Percentiles rank a stretch among this genome's conserved stretches.
These are phyloP conservation scores for Neurospora crassa DNA, from an alignment of 2,329 filamentous ascomycete genomes.

Conservation along the genomic window DNA sequence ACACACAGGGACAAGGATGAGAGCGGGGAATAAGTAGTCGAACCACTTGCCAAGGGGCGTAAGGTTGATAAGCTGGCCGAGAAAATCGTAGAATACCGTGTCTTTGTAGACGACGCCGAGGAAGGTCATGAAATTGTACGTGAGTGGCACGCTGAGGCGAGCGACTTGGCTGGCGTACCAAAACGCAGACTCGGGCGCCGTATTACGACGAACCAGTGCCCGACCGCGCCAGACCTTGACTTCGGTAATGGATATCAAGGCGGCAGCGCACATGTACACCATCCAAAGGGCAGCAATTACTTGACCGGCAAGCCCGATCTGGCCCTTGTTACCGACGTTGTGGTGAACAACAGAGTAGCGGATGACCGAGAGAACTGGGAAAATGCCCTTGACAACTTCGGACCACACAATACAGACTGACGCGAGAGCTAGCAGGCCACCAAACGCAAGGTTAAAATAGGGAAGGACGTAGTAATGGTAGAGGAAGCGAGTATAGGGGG, in stretches of 20 bases:
- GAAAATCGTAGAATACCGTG: constrained; percentile 80
- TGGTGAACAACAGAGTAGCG: constrained; percentile 64
- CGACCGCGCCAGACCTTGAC: constrained; percentile 97
- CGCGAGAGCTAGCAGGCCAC: constrained; percentile 60
- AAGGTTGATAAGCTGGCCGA: constrained; percentile 74
- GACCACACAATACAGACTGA: constrained; percentile 87
- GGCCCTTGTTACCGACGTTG: constrained; percentile 58
- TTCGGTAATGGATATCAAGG: constrained; percentile 78
- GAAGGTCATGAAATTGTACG: constrained; percentile 96
- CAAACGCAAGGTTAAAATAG: constrained; percentile 51
- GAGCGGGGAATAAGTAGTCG: constrained; percentile 77
- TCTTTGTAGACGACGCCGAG: constrained; percentile 64
- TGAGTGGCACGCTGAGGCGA: constrained; percentile 81
- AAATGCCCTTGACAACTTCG: constrained; percentile 77
- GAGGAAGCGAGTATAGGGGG: constrained; percentile 73
- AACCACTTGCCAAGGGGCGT: constrained; percentile 78
- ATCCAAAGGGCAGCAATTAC: constrained; percentile 80
- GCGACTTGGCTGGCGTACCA: constrained; percentile 95
- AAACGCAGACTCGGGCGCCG: constrained; percentile 84
- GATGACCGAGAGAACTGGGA: constrained; percentile 64
- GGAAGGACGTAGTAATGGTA: constrained; percentile 68
- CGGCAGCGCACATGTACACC: constrained; percentile 89
- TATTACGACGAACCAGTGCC: constrained; percentile 81
- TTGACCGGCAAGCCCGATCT: constrained; percentile 81
- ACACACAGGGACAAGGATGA: constrained; percentile 76